Conservation (phyloP, 768 basidiomycete genomes). For the Coprinopsis marcescibilis region DNA sequence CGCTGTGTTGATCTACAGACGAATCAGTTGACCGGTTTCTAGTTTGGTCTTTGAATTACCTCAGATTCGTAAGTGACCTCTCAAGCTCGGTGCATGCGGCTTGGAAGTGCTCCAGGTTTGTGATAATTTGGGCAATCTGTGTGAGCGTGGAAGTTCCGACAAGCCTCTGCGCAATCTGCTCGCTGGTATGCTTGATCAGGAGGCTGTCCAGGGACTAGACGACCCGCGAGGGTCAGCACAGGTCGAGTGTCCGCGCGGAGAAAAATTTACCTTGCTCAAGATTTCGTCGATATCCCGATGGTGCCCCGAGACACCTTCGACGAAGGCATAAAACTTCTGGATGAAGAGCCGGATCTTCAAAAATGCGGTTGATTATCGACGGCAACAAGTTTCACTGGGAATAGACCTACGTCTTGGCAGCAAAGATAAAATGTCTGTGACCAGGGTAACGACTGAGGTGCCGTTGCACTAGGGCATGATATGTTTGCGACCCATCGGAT, state of each 20-base stretch:
- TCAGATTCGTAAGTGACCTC: slow-evolving; percentile 73
- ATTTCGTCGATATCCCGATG: slow-evolving; percentile 90
- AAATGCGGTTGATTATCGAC: neutral
- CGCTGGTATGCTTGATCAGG: slow-evolving; percentile 68
- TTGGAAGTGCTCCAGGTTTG: slow-evolving; percentile 90
- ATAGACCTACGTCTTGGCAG: slow-evolving; percentile 70
- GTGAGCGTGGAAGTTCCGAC: slow-evolving; percentile 72
- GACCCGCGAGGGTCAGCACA: slow-evolving; percentile 5
- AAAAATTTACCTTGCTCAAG: slow-evolving; percentile 63
- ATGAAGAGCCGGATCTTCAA: slow-evolving; percentile 79
- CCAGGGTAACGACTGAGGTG: slow-evolving; percentile 83
- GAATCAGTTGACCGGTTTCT: neutral
- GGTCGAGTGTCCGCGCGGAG: neutral
- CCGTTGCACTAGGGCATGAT: slow-evolving; percentile 38
- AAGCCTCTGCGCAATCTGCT: slow-evolving; percentile 70
- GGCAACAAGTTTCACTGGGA: neutral
- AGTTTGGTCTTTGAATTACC: slow-evolving; percentile 36
- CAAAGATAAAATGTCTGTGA: slow-evolving; percentile 94
- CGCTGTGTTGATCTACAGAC: slow-evolving; percentile 67
- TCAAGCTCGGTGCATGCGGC: slow-evolving; percentile 81
- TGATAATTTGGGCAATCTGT: slow-evolving; percentile 89
- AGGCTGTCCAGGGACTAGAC: slow-evolving; percentile 80
- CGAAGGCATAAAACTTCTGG: slow-evolving; percentile 93
- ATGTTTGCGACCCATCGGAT: slow-evolving; percentile 2
- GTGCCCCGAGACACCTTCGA: slow-evolving; percentile 90